phyloP scores from a whole-genome alignment of 2,329 filamentous ascomycete genomes.

The Sarocladiaceae sp. region DNA sequence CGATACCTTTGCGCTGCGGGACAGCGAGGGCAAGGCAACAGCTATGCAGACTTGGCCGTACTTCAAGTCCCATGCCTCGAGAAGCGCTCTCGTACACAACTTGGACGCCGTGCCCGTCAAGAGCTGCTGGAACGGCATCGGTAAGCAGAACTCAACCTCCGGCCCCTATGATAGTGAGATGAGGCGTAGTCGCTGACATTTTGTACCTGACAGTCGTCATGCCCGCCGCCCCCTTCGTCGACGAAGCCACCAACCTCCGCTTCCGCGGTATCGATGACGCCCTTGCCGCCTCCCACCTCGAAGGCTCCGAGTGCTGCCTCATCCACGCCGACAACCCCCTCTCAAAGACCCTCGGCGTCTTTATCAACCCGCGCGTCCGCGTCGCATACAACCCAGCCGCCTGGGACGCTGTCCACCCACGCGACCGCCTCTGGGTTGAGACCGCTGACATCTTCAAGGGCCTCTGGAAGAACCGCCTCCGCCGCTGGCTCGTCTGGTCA shows the following conservation, averaged over 20 bases:
- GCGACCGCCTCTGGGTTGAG: constrained; percentile 37
- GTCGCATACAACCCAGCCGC: constrained; percentile 56
- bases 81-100: constrained; percentile 45
- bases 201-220: constrained; percentile 33
- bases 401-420: constrained; percentile 42
- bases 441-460: constrained; percentile 42
- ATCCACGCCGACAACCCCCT: constrained; percentile 66
- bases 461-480: constrained; percentile 51
- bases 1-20: constrained; percentile 57
- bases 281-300: constrained; percentile 56
- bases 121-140: constrained; percentile 41
- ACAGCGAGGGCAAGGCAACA: constrained; percentile 43
- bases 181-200: constrained; percentile 8
- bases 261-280: constrained; percentile 60
- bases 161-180: neutral
- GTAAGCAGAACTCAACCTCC: constrained; percentile 16
- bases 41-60: constrained; percentile 54
- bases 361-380: constrained; percentile 61
- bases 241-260: constrained; percentile 33
- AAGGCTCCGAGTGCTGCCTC: constrained; percentile 75
- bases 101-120: constrained; percentile 36
- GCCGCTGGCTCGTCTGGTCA: constrained; percentile 32
- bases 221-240: constrained; percentile 50
- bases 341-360: constrained; percentile 48
- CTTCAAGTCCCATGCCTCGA: constrained; percentile 44